Conservation (phyloP, 495 filamentous ascomycete genomes). For the Endocarpon pusillum region DNA sequence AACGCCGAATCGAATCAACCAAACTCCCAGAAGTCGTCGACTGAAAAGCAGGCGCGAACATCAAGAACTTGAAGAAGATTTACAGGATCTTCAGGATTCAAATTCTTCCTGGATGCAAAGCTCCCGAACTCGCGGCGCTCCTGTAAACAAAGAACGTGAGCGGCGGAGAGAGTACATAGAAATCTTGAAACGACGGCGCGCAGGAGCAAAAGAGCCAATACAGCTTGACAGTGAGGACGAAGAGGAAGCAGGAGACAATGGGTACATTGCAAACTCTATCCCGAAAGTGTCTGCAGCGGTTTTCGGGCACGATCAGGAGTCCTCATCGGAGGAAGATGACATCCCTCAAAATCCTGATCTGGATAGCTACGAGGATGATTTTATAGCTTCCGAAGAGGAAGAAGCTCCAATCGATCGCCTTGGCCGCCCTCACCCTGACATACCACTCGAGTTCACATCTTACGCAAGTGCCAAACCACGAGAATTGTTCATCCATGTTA, state of each 20-base stretch:
- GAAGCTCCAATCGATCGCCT: slow-evolving; percentile 45
- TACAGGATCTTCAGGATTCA: slow-evolving; percentile 28
- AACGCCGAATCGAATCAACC: neutral
- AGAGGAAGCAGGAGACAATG: slow-evolving; percentile 5
- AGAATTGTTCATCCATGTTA: slow-evolving; percentile 59
- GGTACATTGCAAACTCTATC: neutral
- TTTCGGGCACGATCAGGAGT: too few species aligned
- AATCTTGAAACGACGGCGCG: slow-evolving; percentile 36
- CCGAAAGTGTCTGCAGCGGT: slow-evolving; percentile 8
- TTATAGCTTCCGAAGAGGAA: slow-evolving; percentile 36
- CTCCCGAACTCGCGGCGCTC: slow-evolving; percentile 24
- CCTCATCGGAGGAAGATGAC: slow-evolving; percentile 14
- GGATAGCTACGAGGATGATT: slow-evolving; percentile 53
- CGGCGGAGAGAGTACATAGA: slow-evolving; percentile 32
- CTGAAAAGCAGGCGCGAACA: slow-evolving; percentile 12
- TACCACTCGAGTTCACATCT: slow-evolving; percentile 56
- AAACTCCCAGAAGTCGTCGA: neutral
- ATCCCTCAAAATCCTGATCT: slow-evolving; percentile 18
- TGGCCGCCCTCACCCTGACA: slow-evolving; percentile 39
- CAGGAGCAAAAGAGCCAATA: slow-evolving; percentile 32
- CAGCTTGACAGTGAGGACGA: slow-evolving; percentile 15
- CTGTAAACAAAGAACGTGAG: slow-evolving; percentile 24
- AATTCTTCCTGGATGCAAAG: slow-evolving; percentile 19
- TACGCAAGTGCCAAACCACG: slow-evolving; percentile 49
- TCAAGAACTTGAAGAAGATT: slow-evolving; percentile 27